Conservation (phyloP, 257 asterid species). For the Solanum arcanum region DNA sequence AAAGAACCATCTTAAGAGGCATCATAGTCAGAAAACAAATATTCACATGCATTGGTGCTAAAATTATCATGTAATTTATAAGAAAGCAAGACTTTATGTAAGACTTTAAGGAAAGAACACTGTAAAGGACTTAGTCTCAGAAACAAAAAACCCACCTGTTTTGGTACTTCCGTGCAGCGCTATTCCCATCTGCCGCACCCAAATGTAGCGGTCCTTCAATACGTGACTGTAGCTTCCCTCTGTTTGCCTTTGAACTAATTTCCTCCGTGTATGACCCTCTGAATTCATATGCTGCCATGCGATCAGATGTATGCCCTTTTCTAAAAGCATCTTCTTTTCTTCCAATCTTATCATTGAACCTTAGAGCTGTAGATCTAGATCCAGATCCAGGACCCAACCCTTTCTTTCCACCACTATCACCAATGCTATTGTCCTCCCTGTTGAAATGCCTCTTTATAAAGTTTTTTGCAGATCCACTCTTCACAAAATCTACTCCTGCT, state of each 20-base stretch:
- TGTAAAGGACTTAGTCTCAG: background rate
- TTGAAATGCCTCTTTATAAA: constrained; percentile 16
- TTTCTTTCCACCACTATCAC: constrained; percentile 19
- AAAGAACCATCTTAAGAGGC: background rate
- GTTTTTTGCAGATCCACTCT: constrained; percentile 11
- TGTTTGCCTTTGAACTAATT: constrained; percentile 21
- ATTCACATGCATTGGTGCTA: background rate
- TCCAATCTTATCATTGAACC: constrained; percentile 15
- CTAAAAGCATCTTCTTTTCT: constrained; percentile 21
- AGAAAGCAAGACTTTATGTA: background rate
- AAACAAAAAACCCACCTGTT: constrained; percentile 27
- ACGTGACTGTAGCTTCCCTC: constrained; percentile 42
- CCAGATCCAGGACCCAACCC: constrained; percentile 49
- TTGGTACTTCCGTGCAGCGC: constrained; percentile 15
- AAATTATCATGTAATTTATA: background rate
- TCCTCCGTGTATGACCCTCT: constrained; percentile 23
- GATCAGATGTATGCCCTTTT: constrained; percentile 20
- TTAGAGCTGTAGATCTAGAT: constrained; percentile 41
- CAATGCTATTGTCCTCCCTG: constrained; percentile 23
- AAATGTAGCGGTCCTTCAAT: constrained; percentile 34
- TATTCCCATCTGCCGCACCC: constrained; percentile 26
- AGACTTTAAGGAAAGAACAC: background rate
- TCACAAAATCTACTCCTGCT: constrained; percentile 13
- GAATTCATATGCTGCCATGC: constrained; percentile 12
- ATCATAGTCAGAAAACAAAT: background rate